Evolutionary conservation across 2,329 filamentous ascomycete species (phyloP), one percentile per base, ranked within the genome.

Genomic region (Fusarium albosuccineum): DNA sequence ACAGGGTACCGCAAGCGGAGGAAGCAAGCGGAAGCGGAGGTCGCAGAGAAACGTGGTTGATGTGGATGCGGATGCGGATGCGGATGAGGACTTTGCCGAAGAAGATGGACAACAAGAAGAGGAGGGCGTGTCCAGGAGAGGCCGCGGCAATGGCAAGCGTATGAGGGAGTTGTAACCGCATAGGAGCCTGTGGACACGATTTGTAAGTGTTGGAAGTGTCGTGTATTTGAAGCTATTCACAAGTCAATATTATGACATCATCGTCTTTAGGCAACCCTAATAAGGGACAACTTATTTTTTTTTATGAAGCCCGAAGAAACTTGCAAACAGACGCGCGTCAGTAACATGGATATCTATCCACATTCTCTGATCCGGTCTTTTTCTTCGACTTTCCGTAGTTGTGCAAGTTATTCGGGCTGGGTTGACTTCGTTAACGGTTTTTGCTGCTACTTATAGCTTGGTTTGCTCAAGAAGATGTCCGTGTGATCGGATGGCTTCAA

Each of bases 1-100:
- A 10, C 39, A 29, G 3, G 45, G 13, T 5, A 26, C 40, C 17
- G 58, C 59, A 14, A 64, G 50, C 17, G 66, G 54, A 16, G 57
- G 67, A n/a, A 63, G 51, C 14, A 74, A 76, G 63, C 70, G 73
- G 44, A 73, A 72, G 46, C 68, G 73, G 27, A 37, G 50, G 2
- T 54, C 67, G 40, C 70, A 67, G 26, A 66, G 61, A 41, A 66
- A 57, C 22, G 67, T 45, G 13, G 54, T 22, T 22, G 22, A 22
- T 5, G 22, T 26, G 40, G 53, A 44, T 59, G 62, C 50, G 9
- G 67, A 56, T 8, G 66, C 46, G n/a, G 62, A 59, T 8, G 70
- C 56, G 9, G 65, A 66, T n/a, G 70, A 58, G 7, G 60, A 68
- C 13, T 34, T 67, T 37, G 45, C 44, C 14, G 69, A 70, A 34